A percentile compares a stretch with the other conserved stretches of the same genome.
These are phyloP conservation scores for Phytophthora foliorum DNA, from an alignment of 352 stramenopile genomes.

Conservation along the genomic window DNA sequence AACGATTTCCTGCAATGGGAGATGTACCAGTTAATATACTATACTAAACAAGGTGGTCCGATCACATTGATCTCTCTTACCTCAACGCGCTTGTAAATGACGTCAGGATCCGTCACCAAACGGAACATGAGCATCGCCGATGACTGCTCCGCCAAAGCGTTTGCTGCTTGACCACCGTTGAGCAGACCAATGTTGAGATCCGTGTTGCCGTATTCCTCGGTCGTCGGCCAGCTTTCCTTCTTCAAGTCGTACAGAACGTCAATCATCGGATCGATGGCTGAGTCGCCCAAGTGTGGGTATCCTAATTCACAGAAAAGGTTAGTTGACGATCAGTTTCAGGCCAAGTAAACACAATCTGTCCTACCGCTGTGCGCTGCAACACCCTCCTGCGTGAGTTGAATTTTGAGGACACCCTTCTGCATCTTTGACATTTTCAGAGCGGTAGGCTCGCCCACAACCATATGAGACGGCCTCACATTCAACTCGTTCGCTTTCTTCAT, in stretches of 20 bases:
- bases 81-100: conserved; percentile 76
- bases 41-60: conserved; percentile 1
- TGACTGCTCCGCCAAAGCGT: conserved; percentile 84
- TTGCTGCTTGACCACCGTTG: conserved; percentile 81
- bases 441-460: conserved; percentile 89
- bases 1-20: conserved; percentile 60
- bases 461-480: conserved; percentile 68
- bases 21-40: not conserved
- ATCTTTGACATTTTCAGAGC: conserved; percentile 84
- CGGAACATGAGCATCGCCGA: conserved; percentile 93
- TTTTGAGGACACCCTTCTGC: conserved; percentile 90
- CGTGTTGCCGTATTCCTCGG: conserved; percentile 82
- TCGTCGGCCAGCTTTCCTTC: conserved; percentile 76
- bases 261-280: conserved; percentile 87
- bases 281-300: conserved; percentile 87
- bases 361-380: conserved; percentile 84
- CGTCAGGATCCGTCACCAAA: conserved; percentile 74
- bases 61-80: conserved; percentile 17
- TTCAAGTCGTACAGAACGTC: conserved; percentile 88
- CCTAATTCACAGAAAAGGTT: conserved; percentile 30
- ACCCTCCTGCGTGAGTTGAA: conserved; percentile 76
- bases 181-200: conserved; percentile 90
- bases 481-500: conserved; percentile 92
- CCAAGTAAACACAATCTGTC: not conserved
- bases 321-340: conserved; percentile 1